Evolutionary conservation across 2,329 filamentous ascomycete species (phyloP), one percentile per base, ranked within the genome.

Genomic region (Cytospora chrysosperma): DNA sequence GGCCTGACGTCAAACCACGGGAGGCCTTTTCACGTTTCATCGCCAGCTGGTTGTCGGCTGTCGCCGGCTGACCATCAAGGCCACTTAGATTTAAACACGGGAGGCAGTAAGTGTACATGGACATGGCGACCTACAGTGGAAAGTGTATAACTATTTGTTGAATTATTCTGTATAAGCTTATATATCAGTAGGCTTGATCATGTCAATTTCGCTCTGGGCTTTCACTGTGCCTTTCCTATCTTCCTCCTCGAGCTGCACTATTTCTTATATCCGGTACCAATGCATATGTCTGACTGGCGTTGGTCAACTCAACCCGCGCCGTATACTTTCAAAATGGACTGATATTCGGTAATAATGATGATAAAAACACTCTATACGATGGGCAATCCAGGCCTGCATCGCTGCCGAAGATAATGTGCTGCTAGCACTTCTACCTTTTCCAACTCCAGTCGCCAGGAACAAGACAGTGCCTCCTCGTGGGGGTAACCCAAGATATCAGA

Each of bases 341-440:
- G 24, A 27, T 17, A 49, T 47, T 13, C 47, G 4, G n/a, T 49
- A n/a, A n/a, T n/a, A n/a, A n/a, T n/a, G n/a, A n/a, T n/a, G n/a
- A 28, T n/a, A 40, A 49, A 32, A 30, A 34, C n/a, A 30, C 50
- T 49, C 47, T 47, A 54, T n/a, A 54, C 43, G 27, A 54, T 50
- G 32, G 13, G 26, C 58, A 50, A 30, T 60, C 58, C 43, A 60
- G 58, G 58, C 50, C 24, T n/a, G 26, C 37, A 30, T 32, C 28
- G 43, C 34, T 54, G 17, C 37, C 37, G 19, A 40, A 40, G 4
- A 40, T 40, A 17, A 40, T n/a, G 37, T n/a, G 37, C 17, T 40
- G 37, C 15, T n/a, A n/a, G n/a, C n/a, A 19, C 10, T 17, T 17
- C 9, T 30, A 30, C 37, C n/a, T 40, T 40, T n/a, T n/a, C 37